Conservation (phyloP, 768 basidiomycete species). For the Nevesoporus exiguus region DNA sequence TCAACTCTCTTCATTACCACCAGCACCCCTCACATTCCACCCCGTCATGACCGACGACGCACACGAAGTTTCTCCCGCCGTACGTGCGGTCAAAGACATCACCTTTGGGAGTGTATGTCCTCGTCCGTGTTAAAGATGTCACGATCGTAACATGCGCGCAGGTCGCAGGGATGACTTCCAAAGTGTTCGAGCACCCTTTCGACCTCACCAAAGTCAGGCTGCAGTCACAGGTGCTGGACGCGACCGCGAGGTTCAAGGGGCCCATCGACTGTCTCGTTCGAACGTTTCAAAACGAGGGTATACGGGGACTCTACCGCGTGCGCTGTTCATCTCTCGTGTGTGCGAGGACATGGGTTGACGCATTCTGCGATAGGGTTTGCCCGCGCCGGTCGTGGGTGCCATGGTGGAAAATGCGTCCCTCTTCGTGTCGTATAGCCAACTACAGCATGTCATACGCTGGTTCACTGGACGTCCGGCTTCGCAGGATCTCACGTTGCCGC, state of each 20-base stretch:
- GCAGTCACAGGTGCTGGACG: constrained; percentile 83
- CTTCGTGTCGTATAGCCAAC: constrained; percentile 81
- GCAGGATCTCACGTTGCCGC: constrained; percentile 53
- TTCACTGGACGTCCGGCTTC: constrained; percentile 33
- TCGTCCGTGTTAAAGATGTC: background rate
- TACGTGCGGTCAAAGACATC: constrained; percentile 43
- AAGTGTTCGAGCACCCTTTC: constrained; percentile 91
- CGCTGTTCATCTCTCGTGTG: constrained; percentile 26
- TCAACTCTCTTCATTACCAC: background rate
- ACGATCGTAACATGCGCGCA: constrained; percentile 24
- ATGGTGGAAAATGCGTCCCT: constrained; percentile 90
- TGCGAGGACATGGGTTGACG: background rate
- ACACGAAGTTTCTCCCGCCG: constrained; percentile 13
- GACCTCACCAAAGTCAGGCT: constrained; percentile 94
- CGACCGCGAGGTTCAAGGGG: constrained; percentile 68
- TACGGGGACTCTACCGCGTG: constrained; percentile 85
- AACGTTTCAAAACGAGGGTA: constrained; percentile 79
- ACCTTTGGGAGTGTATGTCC: constrained; percentile 54
- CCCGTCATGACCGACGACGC: constrained; percentile 23
- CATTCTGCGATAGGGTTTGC: constrained; percentile 63
- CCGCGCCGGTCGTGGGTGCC: constrained; percentile 87
- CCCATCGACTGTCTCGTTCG: constrained; percentile 83
- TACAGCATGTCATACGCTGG: constrained; percentile 58
- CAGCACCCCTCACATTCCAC: background rate
- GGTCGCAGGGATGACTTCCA: constrained; percentile 84